Evolutionary conservation across 495 filamentous ascomycete species (phyloP).

Genomic region (Aspergillus egyptiacus): DNA sequence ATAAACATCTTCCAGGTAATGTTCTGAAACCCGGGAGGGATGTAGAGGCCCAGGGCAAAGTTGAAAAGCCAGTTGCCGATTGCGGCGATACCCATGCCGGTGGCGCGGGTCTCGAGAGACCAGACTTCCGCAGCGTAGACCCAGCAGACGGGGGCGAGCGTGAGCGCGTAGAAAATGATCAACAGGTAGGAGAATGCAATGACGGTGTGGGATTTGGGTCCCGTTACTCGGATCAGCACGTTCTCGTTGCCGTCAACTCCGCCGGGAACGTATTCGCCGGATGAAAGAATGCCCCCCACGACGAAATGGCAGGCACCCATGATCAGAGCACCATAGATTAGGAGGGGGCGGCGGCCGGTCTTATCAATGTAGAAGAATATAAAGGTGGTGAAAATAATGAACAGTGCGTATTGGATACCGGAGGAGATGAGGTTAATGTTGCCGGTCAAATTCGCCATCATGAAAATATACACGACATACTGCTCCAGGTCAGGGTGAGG

Average conservation of each 20-base stretch:
- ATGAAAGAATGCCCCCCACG: slow-evolving; percentile 36
- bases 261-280: slow-evolving; percentile 37
- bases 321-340: slow-evolving; percentile 56
- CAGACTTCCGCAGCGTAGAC: slow-evolving; percentile 64
- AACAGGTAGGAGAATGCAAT: slow-evolving; percentile 67
- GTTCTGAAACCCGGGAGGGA: slow-evolving; percentile 56
- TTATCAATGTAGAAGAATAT: slow-evolving; percentile 63
- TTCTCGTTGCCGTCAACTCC: slow-evolving; percentile 56
- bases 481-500: not conserved
- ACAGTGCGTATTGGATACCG: slow-evolving; percentile 60
- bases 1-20: slow-evolving; percentile 59
- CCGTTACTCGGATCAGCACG: slow-evolving; percentile 51
- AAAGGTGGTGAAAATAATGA: slow-evolving; percentile 57
- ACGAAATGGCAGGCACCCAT: slow-evolving; percentile 57
- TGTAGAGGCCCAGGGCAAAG: slow-evolving; percentile 56
- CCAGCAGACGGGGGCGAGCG: slow-evolving; percentile 58
- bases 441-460: slow-evolving; percentile 42
- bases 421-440: slow-evolving; percentile 56
- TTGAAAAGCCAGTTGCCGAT: slow-evolving; percentile 61
- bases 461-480: slow-evolving; percentile 57
- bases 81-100: slow-evolving; percentile 47
- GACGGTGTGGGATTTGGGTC: slow-evolving; percentile 52
- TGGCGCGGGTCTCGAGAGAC: slow-evolving; percentile 58
- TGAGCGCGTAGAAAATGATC: slow-evolving; percentile 61
- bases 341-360: slow-evolving; percentile 55